Evolutionary conservation across 1,139 yeast species (phyloP), one percentile per base, ranked within the genome.

Genomic region (Blastobotrys aristatus): DNA sequence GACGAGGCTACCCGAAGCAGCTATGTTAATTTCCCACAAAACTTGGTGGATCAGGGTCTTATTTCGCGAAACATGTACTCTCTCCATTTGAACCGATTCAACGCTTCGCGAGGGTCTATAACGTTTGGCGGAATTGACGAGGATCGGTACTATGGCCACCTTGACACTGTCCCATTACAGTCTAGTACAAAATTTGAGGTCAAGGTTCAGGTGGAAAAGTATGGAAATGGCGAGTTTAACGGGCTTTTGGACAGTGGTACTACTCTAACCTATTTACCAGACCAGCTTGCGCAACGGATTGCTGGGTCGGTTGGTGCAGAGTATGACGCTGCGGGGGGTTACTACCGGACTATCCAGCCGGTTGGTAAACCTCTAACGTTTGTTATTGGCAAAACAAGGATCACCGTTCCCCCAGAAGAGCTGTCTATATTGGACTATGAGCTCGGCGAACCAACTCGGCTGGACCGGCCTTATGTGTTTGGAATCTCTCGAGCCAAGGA

Each of bases 161-260:
- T 79, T 13, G 55, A 52, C 47, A 56, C 62, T 3, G 56, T 64
- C 4, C 65, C 66, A n/a, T 31, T 60, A 26, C 18, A 26, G 13
- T 42, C 45, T 4, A 8, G 5, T 7, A 30, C 11, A 13, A 42
- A 42, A 26, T 29, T 42, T 35, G 45, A 42, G 16, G 14, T 42
- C 13, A 20, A 26, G 3, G 29, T 29, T 14, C 13, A 17, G 14
- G 31, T 53, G 8, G 18, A 22, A 14, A 16, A 26, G 6, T n/a
- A 8, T 26, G 31, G 20, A 14, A 6, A 14, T 4, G 29, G 37
- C 16, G 31, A 27, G n/a, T 36, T 43, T 20, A 11, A 29, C 1
- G 50, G 48, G 3, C 79, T 17, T 58, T 63, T 84, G 31, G 92
- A 84, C 63, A 75, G 86, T 2, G 90, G 92, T 40, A 76, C 88